Evolutionary conservation across 768 basidiomycete species (phyloP).

Genomic region (Macrocybe gigantea): DNA sequence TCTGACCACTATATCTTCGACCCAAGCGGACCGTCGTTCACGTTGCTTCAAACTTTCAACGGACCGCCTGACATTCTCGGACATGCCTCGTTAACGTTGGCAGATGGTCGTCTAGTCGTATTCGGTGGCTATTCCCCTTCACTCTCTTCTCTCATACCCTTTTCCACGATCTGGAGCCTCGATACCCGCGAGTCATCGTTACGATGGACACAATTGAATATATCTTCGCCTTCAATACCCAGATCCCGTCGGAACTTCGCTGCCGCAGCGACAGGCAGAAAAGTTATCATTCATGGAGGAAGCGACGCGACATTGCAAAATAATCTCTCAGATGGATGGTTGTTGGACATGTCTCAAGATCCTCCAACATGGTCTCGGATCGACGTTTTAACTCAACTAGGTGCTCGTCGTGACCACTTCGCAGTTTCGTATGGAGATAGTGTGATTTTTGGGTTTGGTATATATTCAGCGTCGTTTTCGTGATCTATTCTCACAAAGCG

Average conservation of each 20-base stretch:
- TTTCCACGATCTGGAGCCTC: slow-evolving; percentile 57
- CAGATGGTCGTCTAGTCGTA: slow-evolving; percentile 63
- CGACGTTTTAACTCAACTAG: slow-evolving; percentile 48
- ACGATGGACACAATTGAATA: slow-evolving; percentile 44
- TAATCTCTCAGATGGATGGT: slow-evolving; percentile 64
- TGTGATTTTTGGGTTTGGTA: slow-evolving; percentile 78
- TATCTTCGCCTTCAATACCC: slow-evolving; percentile 38
- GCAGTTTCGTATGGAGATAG: slow-evolving; percentile 54
- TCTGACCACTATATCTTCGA: slow-evolving; percentile 62
- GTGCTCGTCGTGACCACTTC: slow-evolving; percentile 67
- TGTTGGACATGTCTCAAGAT: slow-evolving; percentile 49
- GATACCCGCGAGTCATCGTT: slow-evolving; percentile 44
- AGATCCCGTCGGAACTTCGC: slow-evolving; percentile 60
- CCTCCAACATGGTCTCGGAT: slow-evolving; percentile 59
- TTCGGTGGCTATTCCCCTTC: slow-evolving; percentile 67
- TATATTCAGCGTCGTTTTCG: slow-evolving; percentile 16
- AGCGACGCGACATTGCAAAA: slow-evolving; percentile 49
- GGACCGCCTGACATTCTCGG: slow-evolving; percentile 69
- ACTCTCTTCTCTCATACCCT: slow-evolving; percentile 39
- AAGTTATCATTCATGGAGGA: slow-evolving; percentile 76
- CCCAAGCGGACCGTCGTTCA: slow-evolving; percentile 44
- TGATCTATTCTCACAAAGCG: not conserved
- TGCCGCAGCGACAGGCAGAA: slow-evolving; percentile 43
- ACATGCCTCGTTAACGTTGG: slow-evolving; percentile 64
- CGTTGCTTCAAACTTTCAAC: slow-evolving; percentile 42